phyloP scores from a whole-genome alignment of 768 basidiomycete species.

The Termitomyces sp. region DNA sequence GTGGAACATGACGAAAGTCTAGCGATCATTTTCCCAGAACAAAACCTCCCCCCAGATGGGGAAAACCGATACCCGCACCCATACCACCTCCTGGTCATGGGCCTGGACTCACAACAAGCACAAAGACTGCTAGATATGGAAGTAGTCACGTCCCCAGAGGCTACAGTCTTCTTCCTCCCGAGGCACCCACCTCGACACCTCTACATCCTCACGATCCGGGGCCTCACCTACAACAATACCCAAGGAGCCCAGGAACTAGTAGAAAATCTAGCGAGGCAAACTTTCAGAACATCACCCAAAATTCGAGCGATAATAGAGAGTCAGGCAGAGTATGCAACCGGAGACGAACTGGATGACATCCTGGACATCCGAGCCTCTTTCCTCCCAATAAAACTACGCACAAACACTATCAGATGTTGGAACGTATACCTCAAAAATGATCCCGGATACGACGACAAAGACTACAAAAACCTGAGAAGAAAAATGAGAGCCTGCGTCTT shows the following conservation, averaged over 20 bases:
- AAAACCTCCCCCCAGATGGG: neutral
- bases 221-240: neutral
- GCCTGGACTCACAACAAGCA: neutral
- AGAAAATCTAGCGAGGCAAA: neutral
- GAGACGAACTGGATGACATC: neutral
- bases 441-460: neutral
- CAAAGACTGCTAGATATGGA: neutral
- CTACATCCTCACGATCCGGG: neutral
- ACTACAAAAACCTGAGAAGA: neutral
- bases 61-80: neutral
- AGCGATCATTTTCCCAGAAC: neutral
- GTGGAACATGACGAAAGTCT: neutral
- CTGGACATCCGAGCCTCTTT: neutral
- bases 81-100: neutral
- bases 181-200: accelerated
- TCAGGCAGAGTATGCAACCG: accelerated
- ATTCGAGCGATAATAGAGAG: neutral
- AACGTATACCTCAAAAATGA: neutral
- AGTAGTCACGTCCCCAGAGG: neutral
- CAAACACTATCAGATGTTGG: neutral
- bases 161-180: neutral
- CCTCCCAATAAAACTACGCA: neutral
- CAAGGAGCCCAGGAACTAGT: accelerated
- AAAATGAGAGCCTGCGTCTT: neutral
- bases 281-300: neutral